Percentiles rank a stretch among this genome's conserved stretches.
Conservation (phyloP, 2,329 filamentous ascomycete species). For the Ophiocordyceps camponoti-leonardi region DNA sequence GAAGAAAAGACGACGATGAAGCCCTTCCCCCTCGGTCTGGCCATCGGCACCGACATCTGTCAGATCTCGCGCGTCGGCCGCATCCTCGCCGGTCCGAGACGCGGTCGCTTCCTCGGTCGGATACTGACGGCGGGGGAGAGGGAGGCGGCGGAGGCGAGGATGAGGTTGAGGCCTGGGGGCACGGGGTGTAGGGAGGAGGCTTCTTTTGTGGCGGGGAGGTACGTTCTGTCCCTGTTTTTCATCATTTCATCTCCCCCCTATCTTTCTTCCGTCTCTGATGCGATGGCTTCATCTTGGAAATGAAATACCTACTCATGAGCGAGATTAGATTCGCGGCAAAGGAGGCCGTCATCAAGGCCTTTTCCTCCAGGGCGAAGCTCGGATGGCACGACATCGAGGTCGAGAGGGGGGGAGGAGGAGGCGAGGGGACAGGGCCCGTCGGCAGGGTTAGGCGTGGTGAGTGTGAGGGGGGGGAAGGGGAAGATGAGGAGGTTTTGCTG, state of each 20-base stretch:
- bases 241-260: too few species aligned
- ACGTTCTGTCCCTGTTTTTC: too few species aligned
- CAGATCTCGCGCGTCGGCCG: slow-evolving; percentile 44
- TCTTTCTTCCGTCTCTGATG: too few species aligned
- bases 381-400: slow-evolving; percentile 45
- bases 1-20: slow-evolving; percentile 1
- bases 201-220: too few species aligned
- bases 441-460: neutral
- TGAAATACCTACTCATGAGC: too few species aligned
- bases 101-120: slow-evolving; percentile 26
- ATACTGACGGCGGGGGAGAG: slow-evolving; percentile 24
- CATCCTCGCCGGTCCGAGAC: slow-evolving; percentile 30
- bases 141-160: slow-evolving; percentile 7
- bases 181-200: slow-evolving; percentile 8
- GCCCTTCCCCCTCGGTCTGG: slow-evolving; percentile 42
- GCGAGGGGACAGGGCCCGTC: neutral
- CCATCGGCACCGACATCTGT: slow-evolving; percentile 68
- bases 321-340: slow-evolving; percentile 58
- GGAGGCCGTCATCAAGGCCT: slow-evolving; percentile 59
- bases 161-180: slow-evolving; percentile 1
- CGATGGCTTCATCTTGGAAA: too few species aligned
- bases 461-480: slow-evolving; percentile 6
- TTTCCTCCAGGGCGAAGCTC: slow-evolving; percentile 33
- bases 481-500: slow-evolving; percentile 42
- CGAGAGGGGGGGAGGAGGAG: slow-evolving; percentile 10